Base-by-base conservation (phyloP, 2,329 filamentous ascomycete species). In the Byssochlamys sp. region DNA sequence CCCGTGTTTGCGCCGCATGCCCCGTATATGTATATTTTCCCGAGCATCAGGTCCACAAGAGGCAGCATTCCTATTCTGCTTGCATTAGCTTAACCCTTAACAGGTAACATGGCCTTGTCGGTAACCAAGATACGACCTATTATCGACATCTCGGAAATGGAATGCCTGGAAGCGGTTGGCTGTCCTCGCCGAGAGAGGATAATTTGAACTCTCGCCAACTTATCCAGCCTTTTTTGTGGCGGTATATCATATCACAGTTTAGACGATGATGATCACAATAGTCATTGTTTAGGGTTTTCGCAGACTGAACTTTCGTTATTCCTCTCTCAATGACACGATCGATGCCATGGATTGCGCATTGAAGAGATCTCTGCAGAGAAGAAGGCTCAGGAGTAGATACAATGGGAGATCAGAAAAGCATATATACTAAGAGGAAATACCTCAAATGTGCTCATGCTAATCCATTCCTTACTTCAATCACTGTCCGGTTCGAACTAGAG, bases 371-470 rank as follows among this genome's bases (percentile, higher is more conserved):
- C 11, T 25, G 10, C 10, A 2, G 2, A 28, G 26, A 12, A 51
- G 25, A 55, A 49, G 39, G 10, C 27, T 49, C 48, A 35, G 25
- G 39, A 49, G 49, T 29, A 24, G 19, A 12, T 24, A 26, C 9
- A 14, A 27, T 7, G 26, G 2, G 39, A 19, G 25, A 19, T 25
- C 50, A 1, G 19, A 29, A 26, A 29, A 45, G 11, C 48, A 55
- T 55, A 55, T 50, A 55, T 55, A 55, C 25, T 28, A 35, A 55
- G 33, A 14, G 6, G 26, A 55, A 55, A 50, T 55, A 25, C 39
- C 54, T 55, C 54, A 55, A 55, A 55, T 55, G 9, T 50, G 54
- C 54, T 55, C 54, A 55, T 27, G 19, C 49, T 51, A n/a, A 27
- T 55, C 11, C 12, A 50, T 27, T 5, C 3, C 25, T n/a, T 5